Conservation (phyloP, 176 grass and related monocot genomes). For the Phragmites australis region DNA sequence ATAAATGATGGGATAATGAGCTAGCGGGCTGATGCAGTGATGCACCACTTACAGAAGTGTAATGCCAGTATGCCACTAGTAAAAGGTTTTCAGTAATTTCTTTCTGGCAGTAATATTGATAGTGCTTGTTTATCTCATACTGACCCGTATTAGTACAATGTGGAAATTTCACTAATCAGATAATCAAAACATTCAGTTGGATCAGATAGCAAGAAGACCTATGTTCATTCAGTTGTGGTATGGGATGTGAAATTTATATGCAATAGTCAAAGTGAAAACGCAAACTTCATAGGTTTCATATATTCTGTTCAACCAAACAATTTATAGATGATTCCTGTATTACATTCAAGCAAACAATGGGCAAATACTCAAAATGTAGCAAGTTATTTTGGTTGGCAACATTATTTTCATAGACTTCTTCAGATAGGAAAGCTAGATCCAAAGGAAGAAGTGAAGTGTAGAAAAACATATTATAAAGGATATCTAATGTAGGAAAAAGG, state of each 20-base stretch:
- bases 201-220: not conserved
- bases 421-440: not conserved
- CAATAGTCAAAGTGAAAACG: not conserved
- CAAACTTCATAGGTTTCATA: not conserved
- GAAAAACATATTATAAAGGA: conserved; percentile 22
- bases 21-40: not conserved
- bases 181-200: not conserved
- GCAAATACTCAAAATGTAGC: not conserved
- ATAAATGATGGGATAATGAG: not conserved
- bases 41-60: not conserved
- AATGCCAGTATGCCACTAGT: not conserved
- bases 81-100: not conserved
- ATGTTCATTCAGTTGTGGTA: not conserved
- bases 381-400: not conserved
- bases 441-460: conserved; percentile 12
- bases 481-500: conserved; percentile 33
- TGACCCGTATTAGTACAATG: not conserved
- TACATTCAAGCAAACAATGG: not conserved
- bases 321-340: not conserved
- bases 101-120: not conserved
- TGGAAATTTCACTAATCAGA: not conserved
- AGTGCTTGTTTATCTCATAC: not conserved
- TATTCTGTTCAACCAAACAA: not conserved
- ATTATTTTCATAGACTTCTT: not conserved
- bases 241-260: not conserved